Percentiles rank a stretch among this genome's conserved stretches.
Conservation (phyloP, 2,329 filamentous ascomycete genomes). For the Onygenales sp. region DNA sequence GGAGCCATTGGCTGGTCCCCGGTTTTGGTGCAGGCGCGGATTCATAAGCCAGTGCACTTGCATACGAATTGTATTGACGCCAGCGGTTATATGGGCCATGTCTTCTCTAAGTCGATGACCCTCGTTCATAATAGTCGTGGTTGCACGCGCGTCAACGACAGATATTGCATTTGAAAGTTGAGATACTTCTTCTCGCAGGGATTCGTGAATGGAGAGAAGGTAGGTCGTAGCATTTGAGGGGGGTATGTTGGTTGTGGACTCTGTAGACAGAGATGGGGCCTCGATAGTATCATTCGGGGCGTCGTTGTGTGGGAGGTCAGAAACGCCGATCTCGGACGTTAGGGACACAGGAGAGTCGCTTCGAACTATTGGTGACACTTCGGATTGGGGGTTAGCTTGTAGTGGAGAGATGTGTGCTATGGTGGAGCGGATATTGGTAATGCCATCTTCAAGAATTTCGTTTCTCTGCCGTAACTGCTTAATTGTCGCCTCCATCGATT, state of each 20-base stretch:
- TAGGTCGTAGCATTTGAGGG: constrained; percentile 43
- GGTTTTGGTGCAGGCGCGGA: constrained; percentile 40
- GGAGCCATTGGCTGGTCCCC: constrained; percentile 15
- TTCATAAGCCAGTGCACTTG: constrained; percentile 56
- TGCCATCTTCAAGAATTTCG: constrained; percentile 37
- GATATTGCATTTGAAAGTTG: constrained; percentile 46
- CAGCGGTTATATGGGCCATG: constrained; percentile 51
- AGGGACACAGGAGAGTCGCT: constrained; percentile 10
- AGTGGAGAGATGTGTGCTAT: constrained; percentile 19
- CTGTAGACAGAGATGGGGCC: background rate
- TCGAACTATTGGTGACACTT: constrained; percentile 8
- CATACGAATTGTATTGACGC: constrained; percentile 48
- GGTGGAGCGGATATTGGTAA: constrained; percentile 32
- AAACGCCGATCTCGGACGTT: constrained; percentile 6
- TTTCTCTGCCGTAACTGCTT: constrained; percentile 37
- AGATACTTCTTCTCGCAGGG: constrained; percentile 49
- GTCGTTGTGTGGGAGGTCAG: constrained; percentile 12
- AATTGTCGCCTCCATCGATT: constrained; percentile 35
- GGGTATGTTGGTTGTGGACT: constrained; percentile 16
- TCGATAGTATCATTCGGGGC: background rate
- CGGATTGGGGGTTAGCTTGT: constrained; percentile 11
- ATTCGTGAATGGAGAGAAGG: constrained; percentile 52
- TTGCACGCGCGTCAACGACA: constrained; percentile 51
- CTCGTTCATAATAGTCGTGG: constrained; percentile 55
- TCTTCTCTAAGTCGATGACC: constrained; percentile 53